Evolutionary conservation across 2,329 filamentous ascomycete genomes (phyloP).

Genomic region (Ceratocystis eucalypticola): DNA sequence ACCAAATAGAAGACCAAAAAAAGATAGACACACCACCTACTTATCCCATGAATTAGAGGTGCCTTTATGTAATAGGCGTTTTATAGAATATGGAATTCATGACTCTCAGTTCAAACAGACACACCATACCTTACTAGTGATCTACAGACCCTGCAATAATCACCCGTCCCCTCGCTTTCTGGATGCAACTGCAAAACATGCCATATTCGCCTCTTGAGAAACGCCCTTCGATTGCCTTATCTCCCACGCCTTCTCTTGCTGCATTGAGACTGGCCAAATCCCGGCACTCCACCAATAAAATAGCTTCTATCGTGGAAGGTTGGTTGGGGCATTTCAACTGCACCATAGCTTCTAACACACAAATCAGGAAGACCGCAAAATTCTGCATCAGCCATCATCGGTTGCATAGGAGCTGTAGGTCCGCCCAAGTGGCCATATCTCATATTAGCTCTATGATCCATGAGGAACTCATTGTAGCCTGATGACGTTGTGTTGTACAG

Average conservation of each 20-base stretch:
- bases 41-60: not conserved
- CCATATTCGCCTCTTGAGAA: not conserved
- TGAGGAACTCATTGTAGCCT: not conserved
- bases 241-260: constrained; percentile 3
- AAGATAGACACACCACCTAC: not conserved
- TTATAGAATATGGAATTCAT: not conserved
- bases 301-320: not conserved
- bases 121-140: not conserved
- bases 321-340: not conserved
- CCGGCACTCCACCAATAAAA: not conserved
- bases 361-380: not conserved
- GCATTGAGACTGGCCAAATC: not conserved
- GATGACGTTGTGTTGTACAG: not conserved
- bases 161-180: not conserved
- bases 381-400: not conserved
- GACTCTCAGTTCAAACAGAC: not conserved
- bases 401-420: not conserved
- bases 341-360: not conserved
- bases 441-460: not conserved
- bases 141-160: not conserved
- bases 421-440: not conserved
- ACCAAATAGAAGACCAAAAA: not conserved
- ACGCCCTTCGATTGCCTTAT: not conserved
- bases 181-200: not conserved
- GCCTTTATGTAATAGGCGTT: not conserved